Evolutionary conservation across 805 yeast species (phyloP), one percentile per base, ranked within the genome.

Genomic region (Saccharomycopsis olivae): DNA sequence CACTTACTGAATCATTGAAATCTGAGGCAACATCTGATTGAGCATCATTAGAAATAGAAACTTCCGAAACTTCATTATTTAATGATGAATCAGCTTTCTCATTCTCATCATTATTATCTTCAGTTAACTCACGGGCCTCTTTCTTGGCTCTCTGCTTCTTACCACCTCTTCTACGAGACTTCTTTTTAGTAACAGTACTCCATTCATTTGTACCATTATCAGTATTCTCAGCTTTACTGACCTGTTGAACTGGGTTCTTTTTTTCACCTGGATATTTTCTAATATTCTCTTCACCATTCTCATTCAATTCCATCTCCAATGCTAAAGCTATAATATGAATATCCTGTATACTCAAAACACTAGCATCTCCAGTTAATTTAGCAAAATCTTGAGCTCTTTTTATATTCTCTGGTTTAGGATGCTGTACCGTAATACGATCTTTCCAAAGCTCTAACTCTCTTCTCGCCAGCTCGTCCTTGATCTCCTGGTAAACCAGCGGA

Each of bases 311-410:
- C 37, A 92, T 59, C 56, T 92, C 96, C 55, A 86, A 88, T 1
- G 95, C 75, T 50, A 92, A 67, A 0, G 99, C 97, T 45, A 94
- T 68, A 41, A 92, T 80, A 54, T 88, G 96, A 28, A 92, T 64
- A 79, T 92, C 99, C 48, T 94, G 88, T 29, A 78, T 72, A 49
- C 95, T 84, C 41, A 92, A 68, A 3, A 89, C 98, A 3, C 82
- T 64, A 49, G 67, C 82, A 64, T 92, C 99, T 56, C 99, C 99
- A 1, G 97, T 88, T 36, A 81, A 63, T 52, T 72, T 79, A 10
- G 97, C 79, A 61, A 92, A 89, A 3, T 70, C 75, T 4, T 71
- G 62, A 8, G 87, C 94, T 45, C 69, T 71, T 45, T 72, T 72
- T 29, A 89, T 70, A 28, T 69, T 70, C 27, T 61, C 75, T 4